Evolutionary conservation across 441 rosid genomes (phyloP).

Genomic region (Hura crepitans): DNA sequence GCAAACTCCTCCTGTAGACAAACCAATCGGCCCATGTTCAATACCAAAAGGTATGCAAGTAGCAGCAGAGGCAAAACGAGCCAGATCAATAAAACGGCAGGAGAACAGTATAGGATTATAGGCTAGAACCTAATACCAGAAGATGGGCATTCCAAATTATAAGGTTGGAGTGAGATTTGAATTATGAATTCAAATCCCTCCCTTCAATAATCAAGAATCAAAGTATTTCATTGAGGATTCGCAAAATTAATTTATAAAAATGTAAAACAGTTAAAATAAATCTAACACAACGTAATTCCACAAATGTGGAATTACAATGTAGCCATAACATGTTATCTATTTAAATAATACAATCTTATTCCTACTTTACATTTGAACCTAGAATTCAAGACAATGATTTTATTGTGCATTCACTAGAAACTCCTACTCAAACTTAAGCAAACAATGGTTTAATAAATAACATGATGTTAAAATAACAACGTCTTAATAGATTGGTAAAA

Average conservation of each 20-base stretch:
- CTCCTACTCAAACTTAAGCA: neutral
- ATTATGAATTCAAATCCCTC: neutral
- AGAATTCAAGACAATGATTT: neutral
- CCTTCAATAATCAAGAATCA: neutral
- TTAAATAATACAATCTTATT: no score
- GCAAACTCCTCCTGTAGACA: neutral
- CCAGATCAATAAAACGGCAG: neutral
- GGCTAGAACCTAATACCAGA: neutral
- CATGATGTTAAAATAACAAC: neutral
- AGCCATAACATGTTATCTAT: no score
- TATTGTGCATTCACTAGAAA: neutral
- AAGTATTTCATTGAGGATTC: neutral
- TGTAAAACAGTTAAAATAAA: neutral
- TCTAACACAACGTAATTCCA: neutral
- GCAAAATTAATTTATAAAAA: neutral
- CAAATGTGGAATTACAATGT: neutral
- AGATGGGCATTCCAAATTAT: neutral
- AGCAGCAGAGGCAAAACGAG: neutral
- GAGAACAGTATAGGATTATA: neutral
- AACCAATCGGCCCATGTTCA: neutral
- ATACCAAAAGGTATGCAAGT: neutral
- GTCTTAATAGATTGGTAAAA: neutral
- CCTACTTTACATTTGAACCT: no score
- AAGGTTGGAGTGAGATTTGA: neutral
- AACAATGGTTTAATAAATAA: no score